Evolutionary conservation across 306 rosid genomes (phyloP), one percentile per base, ranked within the genome.

Genomic region (Trifolium repens): DNA sequence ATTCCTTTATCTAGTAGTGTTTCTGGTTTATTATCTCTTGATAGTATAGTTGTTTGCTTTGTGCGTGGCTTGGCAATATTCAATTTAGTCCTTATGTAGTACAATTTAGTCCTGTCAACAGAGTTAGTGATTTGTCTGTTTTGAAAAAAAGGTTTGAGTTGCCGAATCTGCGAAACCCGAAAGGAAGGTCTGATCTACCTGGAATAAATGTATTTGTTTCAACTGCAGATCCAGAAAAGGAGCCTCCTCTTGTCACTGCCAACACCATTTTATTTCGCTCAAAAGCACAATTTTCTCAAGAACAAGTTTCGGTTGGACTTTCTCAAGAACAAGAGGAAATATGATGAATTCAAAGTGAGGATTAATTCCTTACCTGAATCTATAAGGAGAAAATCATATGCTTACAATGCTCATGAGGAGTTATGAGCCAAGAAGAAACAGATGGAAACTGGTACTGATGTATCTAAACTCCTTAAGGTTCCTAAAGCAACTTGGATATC

Each of bases 401-500:
- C 97, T 75, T 90, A 88, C 66, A 92, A 92, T 84, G 93, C 96
- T 11, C 91, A 88, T n/a, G 97, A 92, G 78, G 97, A 90, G 84
- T 81, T 92, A 3, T 54, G 93, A 55, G 88, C 86, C 2, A 92
- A 87, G 85, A 92, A 88, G 91, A 92, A 92, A 69, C 93, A 88
- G 74, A 85, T 87, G 84, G 96, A 92, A 68, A 75, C 86, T 35
- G 89, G 88, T 57, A 72, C 86, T 12, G 74, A 43, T 79, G 71
- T 79, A 39, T 84, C 91, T 0, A 91, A 91, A 16, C 67, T 81
- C 15, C 66, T 89, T 12, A 92, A 87, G 86, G 82, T 84, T 78
- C 73, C 90, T 0, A 91, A 81, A 81, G 97, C 91, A 69, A 92
- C 85, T 26, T 92, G 97, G 97, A 92, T 92, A 96, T 92, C 97